These are phyloP conservation scores for Nicotiana knightiana DNA, from an alignment of 257 asterid species.

Conservation along the genomic window DNA sequence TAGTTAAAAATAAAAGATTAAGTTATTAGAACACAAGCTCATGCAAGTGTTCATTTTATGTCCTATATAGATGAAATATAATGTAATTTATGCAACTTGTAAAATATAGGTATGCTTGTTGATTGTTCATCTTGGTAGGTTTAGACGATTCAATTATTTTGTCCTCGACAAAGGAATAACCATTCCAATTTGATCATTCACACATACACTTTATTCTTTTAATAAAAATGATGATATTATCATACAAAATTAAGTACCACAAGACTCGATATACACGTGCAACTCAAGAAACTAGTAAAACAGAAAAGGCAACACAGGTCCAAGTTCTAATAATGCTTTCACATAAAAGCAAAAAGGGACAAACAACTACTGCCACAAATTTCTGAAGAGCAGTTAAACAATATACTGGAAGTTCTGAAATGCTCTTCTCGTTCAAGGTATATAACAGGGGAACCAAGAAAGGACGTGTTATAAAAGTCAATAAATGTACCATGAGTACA, in stretches of 20 bases:
- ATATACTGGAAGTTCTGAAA: neutral
- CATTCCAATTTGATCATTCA: too few species aligned
- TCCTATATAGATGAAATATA: too few species aligned
- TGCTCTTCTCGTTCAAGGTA: neutral
- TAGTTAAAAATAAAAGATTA: too few species aligned
- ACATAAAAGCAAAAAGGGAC: neutral
- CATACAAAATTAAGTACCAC: neutral
- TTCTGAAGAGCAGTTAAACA: neutral
- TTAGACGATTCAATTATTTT: too few species aligned
- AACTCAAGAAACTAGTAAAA: neutral
- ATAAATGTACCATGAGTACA: neutral
- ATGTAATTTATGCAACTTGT: too few species aligned
- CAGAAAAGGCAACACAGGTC: neutral
- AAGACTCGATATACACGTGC: neutral
- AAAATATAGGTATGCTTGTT: too few species aligned
- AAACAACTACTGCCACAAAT: neutral
- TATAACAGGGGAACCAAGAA: neutral
- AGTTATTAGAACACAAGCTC: too few species aligned
- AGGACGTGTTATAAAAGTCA: neutral
- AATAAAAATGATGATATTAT: neutral
- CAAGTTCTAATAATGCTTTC: neutral
- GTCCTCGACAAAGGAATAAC: too few species aligned
- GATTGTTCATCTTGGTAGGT: too few species aligned
- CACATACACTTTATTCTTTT: neutral
- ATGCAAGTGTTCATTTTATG: too few species aligned